Evolutionary conservation across 2,329 filamentous ascomycete species (phyloP), one percentile per base, ranked within the genome.

Genomic region (Colletotrichum spaethianum): DNA sequence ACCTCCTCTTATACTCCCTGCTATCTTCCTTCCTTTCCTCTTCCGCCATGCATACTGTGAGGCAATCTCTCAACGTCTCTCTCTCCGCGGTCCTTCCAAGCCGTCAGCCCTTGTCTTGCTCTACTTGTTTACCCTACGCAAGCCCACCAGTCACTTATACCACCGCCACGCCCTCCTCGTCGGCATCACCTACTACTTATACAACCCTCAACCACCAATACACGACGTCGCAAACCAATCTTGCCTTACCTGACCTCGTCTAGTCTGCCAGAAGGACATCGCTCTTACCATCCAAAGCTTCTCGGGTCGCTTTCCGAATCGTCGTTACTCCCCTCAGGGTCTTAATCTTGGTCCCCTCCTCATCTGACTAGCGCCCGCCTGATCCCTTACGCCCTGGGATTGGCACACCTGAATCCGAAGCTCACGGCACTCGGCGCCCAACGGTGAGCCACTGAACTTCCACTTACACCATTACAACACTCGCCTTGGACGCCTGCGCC

Each of bases 341-440:
- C 16, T 44, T 44, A 20, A 52, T 33, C 36, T 44, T 50, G 23
- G 31, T 36, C 26, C 23, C 62, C 18, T 46, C 62, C 18, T 46
- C 8, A 28, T 50, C 44, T 4, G 36, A 50, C 48, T 71, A 71
- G 68, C 64, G 62, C 38, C 36, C 31, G 28, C 44, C 62, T 70
- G 60, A n/a, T 44, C 52, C 55, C 57, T 36, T 33, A 60, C 28
- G 28, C 28, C 67, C 52, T 23, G 59, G 67, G 46, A 52, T 68
- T 71, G 69, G 69, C 69, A 57, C 64, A 71, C 69, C 69, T 68
- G 50, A 72, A 63, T 59, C 59, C 59, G 18, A 63, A 55, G 50
- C 69, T 52, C n/a, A 52, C 63, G 33, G 26, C 50, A 46, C 46
- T 50, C 40, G 12, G 46, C 26, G 42, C 26, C 59, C 31, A 57